Evolutionary conservation across 441 rosid genomes (phyloP), one percentile per base, ranked within the genome.

Genomic region (Macaranga tanarius): DNA sequence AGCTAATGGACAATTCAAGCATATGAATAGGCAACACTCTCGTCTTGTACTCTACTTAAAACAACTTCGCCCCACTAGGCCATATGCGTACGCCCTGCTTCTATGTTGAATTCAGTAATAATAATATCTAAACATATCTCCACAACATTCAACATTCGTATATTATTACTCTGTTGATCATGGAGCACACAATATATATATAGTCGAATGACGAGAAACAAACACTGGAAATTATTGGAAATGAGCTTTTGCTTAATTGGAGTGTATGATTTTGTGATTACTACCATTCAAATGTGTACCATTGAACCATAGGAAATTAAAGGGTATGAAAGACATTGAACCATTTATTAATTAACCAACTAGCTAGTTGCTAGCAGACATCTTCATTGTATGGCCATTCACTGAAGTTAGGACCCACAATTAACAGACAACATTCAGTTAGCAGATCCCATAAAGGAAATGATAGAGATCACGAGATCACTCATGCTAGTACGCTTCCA

Each of bases 401-500:
- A 34, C 8, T n/a, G n/a, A n/a, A n/a, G 38, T 22, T 48, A 34
- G 12, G 51, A 3, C 42, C 38, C 54, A 31, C 50, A 59, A 52
- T 5, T 5, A n/a, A 5, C 48, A 58, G 25, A 65, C 56, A 57
- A 11, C 54, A 17, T 17, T n/a, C 34, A 59, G 44, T 22, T 45
- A 19, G 19, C 6, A 56, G 56, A 65, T 65, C 65, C 17, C 63
- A 12, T 22, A 6, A 6, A 62, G 6, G 34, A 67, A 28, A 13
- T 23, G 38, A 73, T 58, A 64, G 31, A 48, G 68, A 66, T 72
- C 76, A 62, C 76, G 73, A 67, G 70, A 73, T 68, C 67, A 63
- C 61, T 63, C 11, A 7, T 28, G 42, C 19, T 2, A 40, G 20
- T 59, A 62, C 31, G 62, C 74, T 72, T 62, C 56, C 45, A 62